Evolutionary conservation across 2,329 filamentous ascomycete genomes (phyloP).

Genomic region (Didymella sp.): DNA sequence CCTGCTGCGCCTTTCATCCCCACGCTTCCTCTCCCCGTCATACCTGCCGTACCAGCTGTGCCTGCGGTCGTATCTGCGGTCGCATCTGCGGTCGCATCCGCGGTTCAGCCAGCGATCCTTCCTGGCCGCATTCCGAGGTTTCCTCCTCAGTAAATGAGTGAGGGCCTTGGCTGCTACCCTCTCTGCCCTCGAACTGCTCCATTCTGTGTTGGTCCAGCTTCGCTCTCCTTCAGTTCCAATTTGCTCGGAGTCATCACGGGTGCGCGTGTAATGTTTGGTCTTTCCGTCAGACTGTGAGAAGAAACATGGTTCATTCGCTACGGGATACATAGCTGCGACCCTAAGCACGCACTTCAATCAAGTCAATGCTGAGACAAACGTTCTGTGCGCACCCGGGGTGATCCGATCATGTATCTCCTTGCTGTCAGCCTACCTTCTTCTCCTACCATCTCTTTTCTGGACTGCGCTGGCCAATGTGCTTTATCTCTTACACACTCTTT

Average conservation of each 20-base stretch:
- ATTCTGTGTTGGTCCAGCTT: no score
- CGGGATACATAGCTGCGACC: slow-evolving; percentile 13
- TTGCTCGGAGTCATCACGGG: slow-evolving; percentile 8
- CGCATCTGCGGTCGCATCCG: slow-evolving; percentile 1
- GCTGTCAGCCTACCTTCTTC: neutral
- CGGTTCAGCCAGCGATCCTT: neutral
- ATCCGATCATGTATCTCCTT: neutral
- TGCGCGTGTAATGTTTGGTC: slow-evolving; percentile 19
- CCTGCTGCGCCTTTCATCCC: neutral
- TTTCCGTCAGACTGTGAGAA: slow-evolving; percentile 7
- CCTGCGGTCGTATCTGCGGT: neutral
- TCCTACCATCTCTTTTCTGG: neutral
- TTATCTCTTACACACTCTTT: neutral
- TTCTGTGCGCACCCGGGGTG: slow-evolving; percentile 7
- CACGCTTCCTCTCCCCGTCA: neutral
- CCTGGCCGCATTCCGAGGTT: neutral
- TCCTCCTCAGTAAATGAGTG: neutral
- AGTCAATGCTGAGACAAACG: slow-evolving; percentile 14
- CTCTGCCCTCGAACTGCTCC: no score
- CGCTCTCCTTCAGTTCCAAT: neutral
- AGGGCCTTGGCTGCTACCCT: neutral
- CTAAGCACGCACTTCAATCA: slow-evolving; percentile 14
- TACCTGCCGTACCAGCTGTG: neutral
- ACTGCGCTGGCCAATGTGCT: neutral
- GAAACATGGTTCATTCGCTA: slow-evolving; percentile 1